Evolutionary conservation across 2,329 filamentous ascomycete genomes (phyloP).

Genomic region (Taxawa tesnikishii): DNA sequence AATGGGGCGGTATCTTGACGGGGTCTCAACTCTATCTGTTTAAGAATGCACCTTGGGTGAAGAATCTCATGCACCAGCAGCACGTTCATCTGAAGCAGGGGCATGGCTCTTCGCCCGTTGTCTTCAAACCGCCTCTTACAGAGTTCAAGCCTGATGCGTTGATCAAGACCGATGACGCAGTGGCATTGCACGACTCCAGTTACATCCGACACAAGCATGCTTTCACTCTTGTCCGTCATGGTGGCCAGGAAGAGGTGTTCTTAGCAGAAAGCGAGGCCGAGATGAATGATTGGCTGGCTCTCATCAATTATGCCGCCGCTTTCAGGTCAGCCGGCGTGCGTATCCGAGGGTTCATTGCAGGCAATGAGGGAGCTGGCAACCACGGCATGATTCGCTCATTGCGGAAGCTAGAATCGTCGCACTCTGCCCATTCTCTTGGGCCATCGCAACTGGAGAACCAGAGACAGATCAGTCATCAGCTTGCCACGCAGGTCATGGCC

Average conservation of each 20-base stretch:
- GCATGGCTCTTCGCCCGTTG: conserved; percentile 61
- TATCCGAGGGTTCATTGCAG: conserved; percentile 76
- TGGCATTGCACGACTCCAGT: conserved; percentile 70
- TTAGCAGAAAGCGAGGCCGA: conserved; percentile 83
- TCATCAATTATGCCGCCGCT: conserved; percentile 90
- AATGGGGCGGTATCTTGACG: conserved; percentile 94
- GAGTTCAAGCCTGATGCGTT: conserved; percentile 90
- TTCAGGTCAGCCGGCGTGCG: conserved; percentile 86
- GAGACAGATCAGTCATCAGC: conserved; percentile 40
- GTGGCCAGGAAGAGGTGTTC: conserved; percentile 79
- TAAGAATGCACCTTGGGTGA: conserved; percentile 84
- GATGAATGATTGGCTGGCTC: conserved; percentile 92
- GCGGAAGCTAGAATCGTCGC: conserved; percentile 52
- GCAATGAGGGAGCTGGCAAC: conserved; percentile 73
- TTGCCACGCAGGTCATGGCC: conserved; percentile 74
- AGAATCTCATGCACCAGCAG: conserved; percentile 78
- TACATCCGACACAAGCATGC: conserved; percentile 96
- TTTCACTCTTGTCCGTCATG: conserved; percentile 79
- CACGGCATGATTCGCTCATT: conserved; percentile 51
- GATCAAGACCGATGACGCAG: conserved; percentile 86
- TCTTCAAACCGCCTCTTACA: conserved; percentile 80
- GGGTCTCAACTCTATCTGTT: conserved; percentile 98
- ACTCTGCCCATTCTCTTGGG: conserved; percentile 27
- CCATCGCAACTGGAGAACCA: conserved; percentile 1
- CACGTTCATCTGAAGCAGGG: conserved; percentile 70